Conservation (phyloP, 2,329 filamentous ascomycete species). For the Fusarium lateritium region DNA sequence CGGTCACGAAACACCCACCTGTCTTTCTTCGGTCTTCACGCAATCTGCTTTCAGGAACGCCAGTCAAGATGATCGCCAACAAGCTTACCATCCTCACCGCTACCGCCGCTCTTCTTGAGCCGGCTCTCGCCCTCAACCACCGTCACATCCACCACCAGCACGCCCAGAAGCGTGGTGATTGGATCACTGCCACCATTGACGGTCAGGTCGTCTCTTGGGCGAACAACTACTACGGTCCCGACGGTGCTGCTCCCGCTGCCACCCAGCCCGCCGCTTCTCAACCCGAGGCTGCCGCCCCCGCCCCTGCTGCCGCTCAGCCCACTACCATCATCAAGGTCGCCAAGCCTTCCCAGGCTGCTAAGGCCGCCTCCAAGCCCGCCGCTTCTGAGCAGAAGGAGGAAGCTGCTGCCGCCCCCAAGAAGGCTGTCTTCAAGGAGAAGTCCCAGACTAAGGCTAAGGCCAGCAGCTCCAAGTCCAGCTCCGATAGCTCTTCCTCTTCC, state of each 20-base stretch:
- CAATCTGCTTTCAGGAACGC: slow-evolving; percentile 14
- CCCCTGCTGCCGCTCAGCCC: slow-evolving; percentile 23
- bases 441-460: slow-evolving; percentile 15
- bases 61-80: slow-evolving; percentile 60
- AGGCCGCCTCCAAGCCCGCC: slow-evolving; percentile 20
- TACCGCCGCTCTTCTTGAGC: slow-evolving; percentile 60
- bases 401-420: slow-evolving; percentile 7
- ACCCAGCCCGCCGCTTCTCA: slow-evolving; percentile 35
- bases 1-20: slow-evolving; percentile 17
- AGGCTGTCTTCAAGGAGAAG: slow-evolving; percentile 22
- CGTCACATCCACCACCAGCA: slow-evolving; percentile 57
- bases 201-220: slow-evolving; percentile 56
- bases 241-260: slow-evolving; percentile 44
- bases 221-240: slow-evolving; percentile 57
- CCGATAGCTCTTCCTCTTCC: slow-evolving; percentile 1
- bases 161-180: slow-evolving; percentile 54
- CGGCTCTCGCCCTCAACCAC: slow-evolving; percentile 60
- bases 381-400: slow-evolving; percentile 15
- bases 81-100: slow-evolving; percentile 60
- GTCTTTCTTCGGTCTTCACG: slow-evolving; percentile 10
- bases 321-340: slow-evolving; percentile 48
- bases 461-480: slow-evolving; percentile 17
- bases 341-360: slow-evolving; percentile 37
- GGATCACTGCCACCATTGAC: slow-evolving; percentile 53
- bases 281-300: slow-evolving; percentile 20